Evolutionary conservation across 2,329 filamentous ascomycete species (phyloP).

Genomic region (Clonostachys sp.): DNA sequence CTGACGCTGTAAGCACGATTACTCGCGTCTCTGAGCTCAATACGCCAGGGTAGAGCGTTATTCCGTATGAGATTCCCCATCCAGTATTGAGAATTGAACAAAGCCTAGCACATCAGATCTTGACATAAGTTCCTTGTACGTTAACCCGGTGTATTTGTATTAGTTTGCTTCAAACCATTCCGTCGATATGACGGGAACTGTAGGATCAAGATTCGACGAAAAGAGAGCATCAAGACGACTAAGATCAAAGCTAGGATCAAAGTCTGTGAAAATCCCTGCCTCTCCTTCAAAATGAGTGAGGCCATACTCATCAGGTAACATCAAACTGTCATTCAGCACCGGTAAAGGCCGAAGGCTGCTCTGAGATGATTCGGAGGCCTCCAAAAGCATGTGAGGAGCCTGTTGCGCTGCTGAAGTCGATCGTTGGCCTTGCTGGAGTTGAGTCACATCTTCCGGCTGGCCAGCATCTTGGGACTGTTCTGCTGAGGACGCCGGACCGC

Average conservation of each 20-base stretch:
- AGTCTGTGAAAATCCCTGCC: conserved; percentile 9
- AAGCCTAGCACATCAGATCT: too few species aligned
- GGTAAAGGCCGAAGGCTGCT: background rate
- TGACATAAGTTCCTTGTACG: too few species aligned
- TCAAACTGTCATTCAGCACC: background rate
- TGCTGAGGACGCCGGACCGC: background rate
- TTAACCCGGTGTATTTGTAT: too few species aligned
- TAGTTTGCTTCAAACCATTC: too few species aligned
- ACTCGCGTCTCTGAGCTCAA: too few species aligned
- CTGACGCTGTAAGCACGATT: too few species aligned
- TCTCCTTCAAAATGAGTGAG: conserved; percentile 2
- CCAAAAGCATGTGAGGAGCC: background rate
- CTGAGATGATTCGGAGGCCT: background rate
- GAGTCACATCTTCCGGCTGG: conserved; percentile 1
- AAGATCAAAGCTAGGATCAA: conserved; percentile 11
- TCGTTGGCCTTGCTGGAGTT: background rate
- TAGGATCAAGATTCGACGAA: conserved; percentile 6
- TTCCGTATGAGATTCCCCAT: too few species aligned
- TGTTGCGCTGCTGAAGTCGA: background rate
- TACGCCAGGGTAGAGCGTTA: too few species aligned
- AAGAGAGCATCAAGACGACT: conserved; percentile 10
- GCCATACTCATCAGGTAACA: background rate
- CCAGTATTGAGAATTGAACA: too few species aligned
- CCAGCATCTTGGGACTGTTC: background rate
- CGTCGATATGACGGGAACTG: background rate